These are phyloP conservation scores for Amanita muscaria DNA, from an alignment of 768 basidiomycete species.

Conservation along the genomic window DNA sequence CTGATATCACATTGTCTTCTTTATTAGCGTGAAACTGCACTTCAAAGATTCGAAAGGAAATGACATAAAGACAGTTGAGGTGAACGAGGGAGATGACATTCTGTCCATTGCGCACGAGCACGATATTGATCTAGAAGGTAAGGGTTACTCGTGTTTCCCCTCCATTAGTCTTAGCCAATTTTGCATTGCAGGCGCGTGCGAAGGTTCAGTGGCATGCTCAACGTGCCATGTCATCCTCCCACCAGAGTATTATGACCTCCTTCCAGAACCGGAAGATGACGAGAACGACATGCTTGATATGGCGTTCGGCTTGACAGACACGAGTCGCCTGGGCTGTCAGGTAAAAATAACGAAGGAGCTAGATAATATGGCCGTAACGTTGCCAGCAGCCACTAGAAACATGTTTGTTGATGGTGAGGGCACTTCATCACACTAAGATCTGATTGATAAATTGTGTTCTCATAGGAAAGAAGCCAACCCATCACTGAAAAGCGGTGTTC, in stretches of 20 bases:
- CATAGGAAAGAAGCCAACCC: conserved; percentile 8
- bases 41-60: conserved; percentile 86
- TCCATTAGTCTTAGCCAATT: not conserved
- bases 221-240: conserved; percentile 92
- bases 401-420: conserved; percentile 90
- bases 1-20: conserved; percentile 1
- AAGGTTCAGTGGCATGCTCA: conserved; percentile 93
- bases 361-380: conserved; percentile 75
- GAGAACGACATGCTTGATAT: conserved; percentile 99
- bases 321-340: conserved; percentile 75
- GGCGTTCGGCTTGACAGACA: conserved; percentile 94
- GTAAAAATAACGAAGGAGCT: conserved; percentile 70
- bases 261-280: conserved; percentile 93
- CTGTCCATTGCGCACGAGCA: conserved; percentile 89
- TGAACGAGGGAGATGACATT: conserved; percentile 89
- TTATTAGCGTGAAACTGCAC: conserved; percentile 72
- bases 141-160: conserved; percentile 17
- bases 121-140: conserved; percentile 94
- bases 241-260: conserved; percentile 70
- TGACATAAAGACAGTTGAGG: conserved; percentile 82
- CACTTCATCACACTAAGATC: too few species aligned
- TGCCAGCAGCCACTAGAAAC: conserved; percentile 90
- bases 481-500: too few species aligned
- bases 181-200: conserved; percentile 72
- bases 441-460: not conserved